Conservation (phyloP, 495 filamentous ascomycete species). For the Evernia prunastri region DNA sequence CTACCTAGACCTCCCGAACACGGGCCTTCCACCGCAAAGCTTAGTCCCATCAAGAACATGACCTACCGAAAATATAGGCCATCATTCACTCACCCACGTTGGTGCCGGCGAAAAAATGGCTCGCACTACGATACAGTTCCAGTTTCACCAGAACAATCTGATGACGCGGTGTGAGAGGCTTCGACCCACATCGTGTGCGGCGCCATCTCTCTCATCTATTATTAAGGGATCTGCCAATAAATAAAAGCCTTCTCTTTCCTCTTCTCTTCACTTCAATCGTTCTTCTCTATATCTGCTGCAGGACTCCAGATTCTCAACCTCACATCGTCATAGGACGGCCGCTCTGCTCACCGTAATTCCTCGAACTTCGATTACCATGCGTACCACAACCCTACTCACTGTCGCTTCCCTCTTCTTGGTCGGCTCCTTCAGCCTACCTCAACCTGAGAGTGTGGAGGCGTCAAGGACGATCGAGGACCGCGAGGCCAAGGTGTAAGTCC, state of each 20-base stretch:
- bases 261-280: neutral
- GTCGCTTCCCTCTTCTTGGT: neutral
- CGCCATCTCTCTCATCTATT: neutral
- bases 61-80: neutral
- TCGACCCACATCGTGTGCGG: neutral
- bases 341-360: neutral
- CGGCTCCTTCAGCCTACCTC: conserved; percentile 4
- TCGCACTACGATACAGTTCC: conserved; percentile 1
- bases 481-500: neutral
- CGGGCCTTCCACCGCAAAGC: neutral
- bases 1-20: neutral
- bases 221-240: neutral
- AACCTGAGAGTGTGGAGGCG: neutral
- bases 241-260: neutral
- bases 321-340: neutral
- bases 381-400: neutral
- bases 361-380: neutral
- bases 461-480: neutral
- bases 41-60: neutral
- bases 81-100: neutral
- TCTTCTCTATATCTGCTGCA: neutral
- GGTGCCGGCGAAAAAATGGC: neutral
- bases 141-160: neutral
- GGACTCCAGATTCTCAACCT: neutral
- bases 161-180: neutral